phyloP scores from a whole-genome alignment of 164 flowering plant genomes.

The Liriodendron chinense region DNA sequence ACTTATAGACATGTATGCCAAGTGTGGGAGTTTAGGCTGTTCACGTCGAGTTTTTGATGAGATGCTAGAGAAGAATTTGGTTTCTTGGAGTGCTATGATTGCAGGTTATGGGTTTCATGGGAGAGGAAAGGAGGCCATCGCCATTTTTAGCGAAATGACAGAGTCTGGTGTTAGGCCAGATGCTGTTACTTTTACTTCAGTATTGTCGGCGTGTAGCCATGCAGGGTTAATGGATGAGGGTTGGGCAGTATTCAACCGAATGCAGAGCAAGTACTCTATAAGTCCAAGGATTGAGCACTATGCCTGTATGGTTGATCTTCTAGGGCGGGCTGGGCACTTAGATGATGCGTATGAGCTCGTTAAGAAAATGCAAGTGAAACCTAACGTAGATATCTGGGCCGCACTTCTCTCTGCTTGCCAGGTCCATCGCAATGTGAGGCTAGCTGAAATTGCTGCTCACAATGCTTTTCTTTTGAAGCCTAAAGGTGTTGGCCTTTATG shows the following conservation, averaged over 20 bases:
- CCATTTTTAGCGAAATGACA: slow-evolving; percentile 29
- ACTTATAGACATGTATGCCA: slow-evolving; percentile 54
- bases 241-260: slow-evolving; percentile 29
- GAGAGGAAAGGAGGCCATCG: slow-evolving; percentile 37
- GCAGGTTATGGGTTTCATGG: slow-evolving; percentile 42
- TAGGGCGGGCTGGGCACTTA: slow-evolving; percentile 43
- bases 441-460: slow-evolving; percentile 40
- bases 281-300: slow-evolving; percentile 35
- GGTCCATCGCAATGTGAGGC: slow-evolving; percentile 32
- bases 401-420: slow-evolving; percentile 46
- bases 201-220: slow-evolving; percentile 54
- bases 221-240: slow-evolving; percentile 47
- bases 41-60: slow-evolving; percentile 36
- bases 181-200: slow-evolving; percentile 38
- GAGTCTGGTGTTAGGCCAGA: slow-evolving; percentile 33
- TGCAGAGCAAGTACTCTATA: slow-evolving; percentile 24
- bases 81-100: slow-evolving; percentile 52
- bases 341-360: slow-evolving; percentile 42
- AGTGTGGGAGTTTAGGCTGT: slow-evolving; percentile 42
- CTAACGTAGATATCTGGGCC: slow-evolving; percentile 40
- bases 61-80: slow-evolving; percentile 33
- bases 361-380: slow-evolving; percentile 31
- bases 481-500: slow-evolving; percentile 30
- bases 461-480: slow-evolving; percentile 33
- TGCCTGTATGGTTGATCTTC: slow-evolving; percentile 49